Base-by-base conservation (phyloP, 176 grass and related monocot species). In the Musa schizocarpa region DNA sequence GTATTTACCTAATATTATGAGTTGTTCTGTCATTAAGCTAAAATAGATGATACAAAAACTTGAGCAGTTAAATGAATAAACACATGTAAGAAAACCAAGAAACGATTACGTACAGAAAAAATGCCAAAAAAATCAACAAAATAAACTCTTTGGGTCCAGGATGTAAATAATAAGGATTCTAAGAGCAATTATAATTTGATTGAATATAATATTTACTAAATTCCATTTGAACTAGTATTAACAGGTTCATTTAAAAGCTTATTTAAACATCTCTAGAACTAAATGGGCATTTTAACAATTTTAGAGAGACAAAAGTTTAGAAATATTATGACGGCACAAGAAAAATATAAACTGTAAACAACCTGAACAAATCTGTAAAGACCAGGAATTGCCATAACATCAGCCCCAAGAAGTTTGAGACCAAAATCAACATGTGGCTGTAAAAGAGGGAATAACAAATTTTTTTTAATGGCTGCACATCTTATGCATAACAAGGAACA, bases 381-480 rank as follows among this genome's bases (percentile, higher is more conserved):
- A 79, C 88, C 84, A 87, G 95, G 95, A 86, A 99, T 94, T 29
- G 95, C 90, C 95, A 99, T 99, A 80, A 99, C 56, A 83, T 99
- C 95, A 68, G 84, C 95, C 75, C 90, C 88, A 0, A 94, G 19
- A 82, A 99, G 73, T 91, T 91, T 99, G 61, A 99, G 82, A 63
- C 95, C 95, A 84, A 99, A 99, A 81, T 99, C 95, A 83, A 99
- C 86, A 84, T 99, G 88, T 79, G 95, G 95, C 90, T 99, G 82
- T 66, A 79, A 87, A 89, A 87, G 48, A 73, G 80, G 73, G 1
- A 54, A 69, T 58, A 52, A 66, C 70, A 84, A 22, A 14, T 24
- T 50, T 75, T 78, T 43, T 67, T 77, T 49, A 74, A 49, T 74
- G 57, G 56, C 74, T 56, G 62, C 50, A n/a, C 24, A 66, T 1